These are phyloP conservation scores for Penicillium sp. DNA, from an alignment of 2,329 filamentous ascomycete species.

Conservation along the genomic window DNA sequence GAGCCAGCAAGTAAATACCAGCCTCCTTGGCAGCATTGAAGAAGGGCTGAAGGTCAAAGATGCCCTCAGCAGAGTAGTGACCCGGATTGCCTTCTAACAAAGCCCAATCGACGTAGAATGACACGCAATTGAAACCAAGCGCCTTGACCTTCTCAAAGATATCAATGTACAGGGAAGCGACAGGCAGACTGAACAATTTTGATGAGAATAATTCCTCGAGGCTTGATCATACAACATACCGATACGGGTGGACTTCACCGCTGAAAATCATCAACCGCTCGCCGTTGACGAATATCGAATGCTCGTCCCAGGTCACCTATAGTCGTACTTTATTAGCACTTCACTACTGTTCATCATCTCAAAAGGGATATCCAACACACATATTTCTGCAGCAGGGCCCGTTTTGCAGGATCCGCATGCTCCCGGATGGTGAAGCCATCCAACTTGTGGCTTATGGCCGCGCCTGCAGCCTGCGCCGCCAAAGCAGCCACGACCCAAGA, in stretches of 20 bases:
- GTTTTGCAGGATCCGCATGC: conserved; percentile 45
- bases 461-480: conserved; percentile 51
- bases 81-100: conserved; percentile 74
- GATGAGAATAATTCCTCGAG: conserved; percentile 5
- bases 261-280: conserved; percentile 73
- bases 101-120: conserved; percentile 80
- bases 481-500: conserved; percentile 42
- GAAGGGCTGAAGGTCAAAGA: conserved; percentile 74
- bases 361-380: conserved; percentile 42
- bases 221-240: conserved; percentile 38
- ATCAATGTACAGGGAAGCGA: conserved; percentile 68
- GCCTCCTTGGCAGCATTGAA: conserved; percentile 73
- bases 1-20: conserved; percentile 75
- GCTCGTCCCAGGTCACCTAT: conserved; percentile 70
- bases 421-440: conserved; percentile 53
- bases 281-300: conserved; percentile 71
- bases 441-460: conserved; percentile 55
- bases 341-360: neutral
- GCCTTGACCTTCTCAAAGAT: conserved; percentile 83
- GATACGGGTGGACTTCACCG: conserved; percentile 73
- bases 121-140: conserved; percentile 76
- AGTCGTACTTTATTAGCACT: neutral
- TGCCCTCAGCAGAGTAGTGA: conserved; percentile 68
- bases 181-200: conserved; percentile 54
- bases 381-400: conserved; percentile 59